Base-by-base conservation (phyloP, 2,329 filamentous ascomycete species). In the Aspergillus thermomutatus region DNA sequence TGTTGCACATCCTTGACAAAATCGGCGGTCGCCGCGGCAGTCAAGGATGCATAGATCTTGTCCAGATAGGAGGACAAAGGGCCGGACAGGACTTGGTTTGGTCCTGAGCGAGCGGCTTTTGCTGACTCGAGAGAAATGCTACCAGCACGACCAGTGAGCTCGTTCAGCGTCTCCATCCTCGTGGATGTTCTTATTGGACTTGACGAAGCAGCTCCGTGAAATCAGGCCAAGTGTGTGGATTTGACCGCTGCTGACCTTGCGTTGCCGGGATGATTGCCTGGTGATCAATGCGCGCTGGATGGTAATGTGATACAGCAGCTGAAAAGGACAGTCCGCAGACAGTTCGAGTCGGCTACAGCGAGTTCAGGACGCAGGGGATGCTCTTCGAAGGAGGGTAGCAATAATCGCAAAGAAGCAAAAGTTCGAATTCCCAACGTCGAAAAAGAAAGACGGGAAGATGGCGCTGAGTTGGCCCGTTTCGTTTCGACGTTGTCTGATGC, bases 41-140 rank as follows among this genome's bases (percentile, higher is more conserved):
- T 56, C 26, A 75, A 50, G 17, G 65, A 64, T n/a, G 68, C 63
- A 60, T 74, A 73, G 56, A 76, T 71, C 27, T 62, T 59, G 37
- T 73, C 61, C 17, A 79, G 59, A 52, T 76, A 68, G 8, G 61
- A 51, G 9, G 72, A 60, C 17, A 77, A 61, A 3, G 66, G 50
- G 4, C 70, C 63, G 10, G 73, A 68, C 57, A 76, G 74, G 10
- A 62, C 57, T n/a, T 54, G n/a, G 4, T 50, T 43, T 9, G 52
- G 27, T 17, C 52, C 49, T 9, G 54, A 34, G 19, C 46, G 52
- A 14, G 52, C 43, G 3, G 50, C 37, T 19, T 43, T 46, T 19
- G 55, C 41, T 14, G 55, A 49, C 28, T 60, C 49, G 28, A 65
- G 48, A 17, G 58, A 54, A 19, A 66, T 50, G 31, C 41, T 49